phyloP scores from a whole-genome alignment of 345 rosid genomes.

The Pistacia vera region DNA sequence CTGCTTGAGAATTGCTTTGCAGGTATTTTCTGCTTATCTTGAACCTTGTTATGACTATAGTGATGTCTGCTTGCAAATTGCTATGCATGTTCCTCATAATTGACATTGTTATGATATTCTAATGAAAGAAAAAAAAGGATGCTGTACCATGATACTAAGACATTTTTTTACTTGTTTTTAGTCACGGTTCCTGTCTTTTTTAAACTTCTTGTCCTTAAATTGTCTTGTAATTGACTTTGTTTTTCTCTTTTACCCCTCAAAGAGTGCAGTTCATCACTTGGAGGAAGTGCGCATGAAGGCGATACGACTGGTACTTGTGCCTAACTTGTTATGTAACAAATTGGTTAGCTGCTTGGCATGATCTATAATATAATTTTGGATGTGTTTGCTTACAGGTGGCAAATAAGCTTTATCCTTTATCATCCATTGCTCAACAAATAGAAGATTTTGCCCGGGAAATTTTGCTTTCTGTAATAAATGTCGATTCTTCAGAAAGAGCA shows the following conservation, averaged over 20 bases:
- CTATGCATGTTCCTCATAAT: not conserved
- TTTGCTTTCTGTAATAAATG: constrained; percentile 56
- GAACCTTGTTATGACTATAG: not conserved
- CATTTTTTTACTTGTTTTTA: not conserved
- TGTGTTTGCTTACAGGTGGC: constrained; percentile 69
- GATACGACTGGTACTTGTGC: constrained; percentile 73
- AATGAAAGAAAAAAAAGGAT: too few species aligned
- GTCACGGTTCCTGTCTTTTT: not conserved
- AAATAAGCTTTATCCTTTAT: constrained; percentile 83
- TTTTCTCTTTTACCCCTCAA: constrained; percentile 30
- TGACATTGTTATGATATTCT: too few species aligned
- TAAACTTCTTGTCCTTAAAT: too few species aligned
- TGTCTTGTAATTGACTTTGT: constrained; percentile 16
- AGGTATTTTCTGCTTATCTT: constrained; percentile 50
- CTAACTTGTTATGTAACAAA: constrained; percentile 19
- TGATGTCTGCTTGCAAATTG: not conserved
- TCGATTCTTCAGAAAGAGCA: constrained; percentile 37
- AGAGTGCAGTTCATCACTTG: constrained; percentile 91
- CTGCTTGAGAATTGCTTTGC: constrained; percentile 92
- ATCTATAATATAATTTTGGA: constrained; percentile 20
- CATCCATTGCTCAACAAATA: constrained; percentile 75
- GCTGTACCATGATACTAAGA: not conserved
- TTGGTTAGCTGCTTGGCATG: constrained; percentile 17
- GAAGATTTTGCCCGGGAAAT: constrained; percentile 82
- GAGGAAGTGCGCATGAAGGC: constrained; percentile 99